Base-by-base conservation (phyloP, 2,329 filamentous ascomycete genomes). In the Arthrobotrys sinensis region DNA sequence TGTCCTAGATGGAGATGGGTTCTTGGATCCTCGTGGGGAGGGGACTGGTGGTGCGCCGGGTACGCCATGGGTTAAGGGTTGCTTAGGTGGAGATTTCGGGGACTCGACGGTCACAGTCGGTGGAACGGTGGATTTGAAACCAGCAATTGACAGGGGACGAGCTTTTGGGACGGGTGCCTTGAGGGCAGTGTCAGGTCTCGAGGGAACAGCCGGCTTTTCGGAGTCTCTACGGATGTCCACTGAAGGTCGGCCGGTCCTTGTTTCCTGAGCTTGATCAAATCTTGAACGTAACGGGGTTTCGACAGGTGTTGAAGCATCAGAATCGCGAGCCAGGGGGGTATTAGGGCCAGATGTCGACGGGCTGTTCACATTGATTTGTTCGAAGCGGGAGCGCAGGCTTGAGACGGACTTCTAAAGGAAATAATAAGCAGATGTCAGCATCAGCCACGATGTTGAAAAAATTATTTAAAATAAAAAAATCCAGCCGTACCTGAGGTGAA, bases 331-430 rank as follows among this genome's bases (percentile, higher is more conserved):
- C 2, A 52, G 32, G 24, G 72, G 57, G 48, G 46, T 57, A 7
- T 60, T 80, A 28, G 66, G 82, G 79, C 19, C 80, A 63, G 65
- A 82, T 82, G 81, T 83, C 83, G 76, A 19, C 81, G 80, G 73
- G 88, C 87, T 86, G 40, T 68, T 78, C 34, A 78, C 65, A 5
- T 6, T 46, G 60, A 95, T 90, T 83, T 91, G 93, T 86, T 96
- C 93, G 84, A 95, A 96, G 82, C 92, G 91, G 80, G 92, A 93
- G 79, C 91, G 89, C 78, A 96, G 87, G 64, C 92, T 94, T 64
- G 93, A 96, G 63, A 96, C 92, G 28, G 93, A 92, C 86, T 91
- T 93, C 75, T 78, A 21, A 19, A 50, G 64, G 12, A 36, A 11
- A 24, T n/a, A 24, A 16, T 4, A 34, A 16, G 28, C 14, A 45